Evolutionary conservation across 1,139 yeast genomes (phyloP).

Genomic region (Yamadazyma triangularis): DNA sequence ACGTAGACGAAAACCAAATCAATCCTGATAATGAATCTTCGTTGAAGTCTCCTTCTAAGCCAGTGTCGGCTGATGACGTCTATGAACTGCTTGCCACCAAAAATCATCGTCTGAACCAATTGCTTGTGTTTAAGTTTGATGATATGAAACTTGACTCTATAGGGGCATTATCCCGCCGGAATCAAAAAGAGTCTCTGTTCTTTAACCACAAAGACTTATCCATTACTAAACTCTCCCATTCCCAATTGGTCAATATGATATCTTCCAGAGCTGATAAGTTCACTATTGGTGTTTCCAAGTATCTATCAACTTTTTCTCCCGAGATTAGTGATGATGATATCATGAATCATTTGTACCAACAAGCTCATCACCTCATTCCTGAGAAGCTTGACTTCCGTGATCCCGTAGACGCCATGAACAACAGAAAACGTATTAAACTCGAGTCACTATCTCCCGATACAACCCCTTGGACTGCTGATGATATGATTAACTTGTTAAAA

Average conservation of each 20-base stretch:
- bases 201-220: conserved; percentile 12
- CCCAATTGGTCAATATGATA: conserved; percentile 54
- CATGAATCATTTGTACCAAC: conserved; percentile 20
- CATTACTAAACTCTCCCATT: conserved; percentile 15
- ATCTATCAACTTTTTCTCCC: conserved; percentile 17
- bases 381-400: conserved; percentile 25
- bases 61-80: conserved; percentile 26
- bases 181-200: conserved; percentile 10
- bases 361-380: conserved; percentile 44
- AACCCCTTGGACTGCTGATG: conserved; percentile 18
- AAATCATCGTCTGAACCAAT: conserved; percentile 33
- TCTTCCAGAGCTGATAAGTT: conserved; percentile 55
- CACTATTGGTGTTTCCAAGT: conserved; percentile 34
- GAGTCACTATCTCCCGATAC: too few species aligned
- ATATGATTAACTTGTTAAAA: conserved; percentile 46
- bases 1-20: conserved; percentile 70
- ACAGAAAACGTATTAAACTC: conserved; percentile 7
- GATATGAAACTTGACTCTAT: conserved; percentile 55
- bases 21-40: conserved; percentile 4
- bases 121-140: conserved; percentile 71
- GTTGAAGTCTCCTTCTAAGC: conserved; percentile 16
- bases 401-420: conserved; percentile 23
- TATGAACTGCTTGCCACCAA: conserved; percentile 19
- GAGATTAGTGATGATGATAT: conserved; percentile 6
- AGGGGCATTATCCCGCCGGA: conserved; percentile 22